Conservation (phyloP, 2,329 filamentous ascomycete species). For the Trichoderma atrobrunneum region DNA sequence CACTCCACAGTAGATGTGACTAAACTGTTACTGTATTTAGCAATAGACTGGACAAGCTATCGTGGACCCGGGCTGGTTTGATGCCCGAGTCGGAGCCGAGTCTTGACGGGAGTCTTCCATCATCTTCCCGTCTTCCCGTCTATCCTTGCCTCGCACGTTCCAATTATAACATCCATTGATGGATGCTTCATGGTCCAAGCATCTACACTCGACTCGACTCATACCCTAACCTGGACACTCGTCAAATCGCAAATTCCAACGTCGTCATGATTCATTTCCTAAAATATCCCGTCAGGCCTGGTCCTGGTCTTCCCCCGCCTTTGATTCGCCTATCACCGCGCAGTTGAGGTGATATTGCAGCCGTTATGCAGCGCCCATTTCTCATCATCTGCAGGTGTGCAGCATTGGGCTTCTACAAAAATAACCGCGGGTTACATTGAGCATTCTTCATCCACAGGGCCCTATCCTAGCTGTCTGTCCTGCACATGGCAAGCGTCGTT, state of each 20-base stretch:
- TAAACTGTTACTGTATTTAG: not conserved
- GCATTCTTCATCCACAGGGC: not conserved
- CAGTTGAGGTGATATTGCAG: not conserved
- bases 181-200: not conserved
- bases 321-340: not conserved
- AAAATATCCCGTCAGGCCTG: not conserved
- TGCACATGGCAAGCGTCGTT: not conserved
- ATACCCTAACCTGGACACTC: not conserved
- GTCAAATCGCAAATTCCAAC: not conserved
- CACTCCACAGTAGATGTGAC: not conserved
- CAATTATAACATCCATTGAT: not conserved
- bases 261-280: not conserved
- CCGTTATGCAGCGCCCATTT: conserved; percentile 10
- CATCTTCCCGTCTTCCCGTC: not conserved
- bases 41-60: not conserved
- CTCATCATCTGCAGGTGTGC: conserved; percentile 2
- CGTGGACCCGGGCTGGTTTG: not conserved
- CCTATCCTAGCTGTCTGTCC: not conserved
- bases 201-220: not conserved
- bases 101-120: not conserved
- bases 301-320: not conserved
- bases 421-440: not conserved
- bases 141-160: not conserved
- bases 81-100: not conserved
- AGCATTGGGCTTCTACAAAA: conserved; percentile 10